Evolutionary conservation across 148 eudicot species (phyloP).

Genomic region (Fagopyrum esculentum): DNA sequence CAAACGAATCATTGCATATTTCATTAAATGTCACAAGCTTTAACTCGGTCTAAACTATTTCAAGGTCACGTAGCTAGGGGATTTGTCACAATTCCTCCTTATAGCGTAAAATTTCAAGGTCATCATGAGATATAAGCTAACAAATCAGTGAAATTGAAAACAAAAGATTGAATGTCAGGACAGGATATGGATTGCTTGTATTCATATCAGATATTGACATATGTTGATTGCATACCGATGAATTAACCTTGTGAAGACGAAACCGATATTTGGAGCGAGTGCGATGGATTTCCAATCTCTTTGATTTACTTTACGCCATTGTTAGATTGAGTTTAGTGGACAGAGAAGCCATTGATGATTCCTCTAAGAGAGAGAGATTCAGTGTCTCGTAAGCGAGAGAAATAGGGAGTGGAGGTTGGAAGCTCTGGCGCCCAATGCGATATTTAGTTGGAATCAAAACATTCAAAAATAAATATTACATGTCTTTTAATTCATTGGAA

Average conservation of each 20-base stretch:
- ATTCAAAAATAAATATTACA: neutral
- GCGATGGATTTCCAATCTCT: neutral
- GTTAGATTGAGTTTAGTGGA: neutral
- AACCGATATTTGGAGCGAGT: neutral
- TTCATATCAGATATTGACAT: neutral
- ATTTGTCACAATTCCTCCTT: neutral
- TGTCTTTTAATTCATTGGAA: neutral
- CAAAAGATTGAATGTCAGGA: neutral
- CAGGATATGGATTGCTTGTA: neutral
- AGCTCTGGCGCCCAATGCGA: conserved; percentile 2
- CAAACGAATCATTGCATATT: neutral
- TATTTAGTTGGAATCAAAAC: neutral
- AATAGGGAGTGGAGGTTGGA: neutral
- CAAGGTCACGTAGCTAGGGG: neutral
- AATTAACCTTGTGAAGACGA: neutral
- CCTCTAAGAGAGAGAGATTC: neutral
- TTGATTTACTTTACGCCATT: neutral
- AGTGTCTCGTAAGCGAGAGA: no score
- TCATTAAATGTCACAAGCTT: no score
- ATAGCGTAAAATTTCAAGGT: no score
- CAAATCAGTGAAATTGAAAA: neutral
- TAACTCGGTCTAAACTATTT: no score
- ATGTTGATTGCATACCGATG: neutral
- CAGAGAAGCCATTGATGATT: neutral
- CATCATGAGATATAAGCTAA: neutral